Percentiles rank a stretch among this genome's conserved stretches.
Evolutionary conservation across 139 green algal genomes (phyloP).

Genomic region (Zygnema cylindricum): DNA sequence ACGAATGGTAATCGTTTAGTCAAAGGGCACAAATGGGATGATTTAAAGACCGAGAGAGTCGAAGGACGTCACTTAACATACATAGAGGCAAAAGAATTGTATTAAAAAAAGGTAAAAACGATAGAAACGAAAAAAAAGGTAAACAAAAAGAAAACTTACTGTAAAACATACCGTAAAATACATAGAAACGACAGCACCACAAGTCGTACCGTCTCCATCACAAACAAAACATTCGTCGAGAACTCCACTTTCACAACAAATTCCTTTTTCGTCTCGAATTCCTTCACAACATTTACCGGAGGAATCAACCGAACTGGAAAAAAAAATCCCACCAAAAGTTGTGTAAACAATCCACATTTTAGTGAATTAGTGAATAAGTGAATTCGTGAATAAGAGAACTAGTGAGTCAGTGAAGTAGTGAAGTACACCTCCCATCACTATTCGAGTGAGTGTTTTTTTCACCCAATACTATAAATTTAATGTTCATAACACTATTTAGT

Average conservation of each 20-base stretch:
- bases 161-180: background rate
- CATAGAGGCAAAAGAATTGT: background rate
- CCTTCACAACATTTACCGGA: slow-evolving; percentile 67
- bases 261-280: slow-evolving; percentile 68
- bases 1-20: too few relatives aligned
- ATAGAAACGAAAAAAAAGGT: background rate
- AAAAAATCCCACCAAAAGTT: too few relatives aligned
- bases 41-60: background rate
- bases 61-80: background rate
- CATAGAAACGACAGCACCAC: slow-evolving; percentile 31
- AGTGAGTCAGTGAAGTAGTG: background rate
- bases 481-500: too few relatives aligned
- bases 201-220: slow-evolving; percentile 71
- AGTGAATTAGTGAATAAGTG: too few relatives aligned
- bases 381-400: too few relatives aligned
- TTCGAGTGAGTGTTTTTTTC: too few relatives aligned
- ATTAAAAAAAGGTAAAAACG: background rate
- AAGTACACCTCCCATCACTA: too few relatives aligned
- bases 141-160: background rate
- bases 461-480: too few relatives aligned
- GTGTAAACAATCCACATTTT: too few relatives aligned
- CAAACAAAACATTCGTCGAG: slow-evolving; percentile 77
- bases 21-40: too few relatives aligned
- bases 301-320: slow-evolving; percentile 65
- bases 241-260: slow-evolving; percentile 71